Base-by-base conservation (phyloP, 2,329 filamentous ascomycete species). In the Aureobasidium leucospermi region DNA sequence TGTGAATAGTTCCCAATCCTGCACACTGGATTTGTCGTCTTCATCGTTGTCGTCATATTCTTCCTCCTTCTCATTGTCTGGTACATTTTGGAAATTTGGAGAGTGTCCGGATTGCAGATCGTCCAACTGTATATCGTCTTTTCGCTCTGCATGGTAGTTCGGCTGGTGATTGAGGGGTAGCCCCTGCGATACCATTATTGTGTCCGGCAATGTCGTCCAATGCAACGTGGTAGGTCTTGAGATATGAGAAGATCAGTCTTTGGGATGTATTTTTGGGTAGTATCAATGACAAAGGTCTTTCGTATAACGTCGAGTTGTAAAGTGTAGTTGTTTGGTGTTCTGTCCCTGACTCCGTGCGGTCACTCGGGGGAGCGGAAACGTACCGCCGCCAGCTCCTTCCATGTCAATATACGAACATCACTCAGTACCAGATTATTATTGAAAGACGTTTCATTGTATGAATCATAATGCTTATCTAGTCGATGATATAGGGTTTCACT, bases 401-500 rank as follows among this genome's bases (percentile, higher is more conserved):
- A 7, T 16, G 19, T 38, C 11, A 16, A n/a, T 23, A 29, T 36
- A 52, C 36, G 13, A 52, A 38, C 11, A 52, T 52, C 48, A 16
- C 48, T 39, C 48, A 52, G 6, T 6, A 52, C 8, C 36, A 31
- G 10, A n/a, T 41, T 11, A 9, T 6, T n/a, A 34, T 49, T 16
- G 8, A 6, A 23, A 23, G 23, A 52, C 48, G 16, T 52, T 41
- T 52, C 48, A 11, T 52, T 52, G 32, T 16, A 41, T 52, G 34
- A 52, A 39, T 41, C 36, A 52, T 52, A 52, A n/a, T 29, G 48
- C 8, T 15, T 52, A 38, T 56, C 61, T 62, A 68, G 31, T 63
- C 64, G 58, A 78, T 65, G n/a, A 73, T 66, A 69, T 89, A 90
- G 32, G 84, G 77, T 63, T 79, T 74, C 3, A 78, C 79, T 0